Evolutionary conservation across 768 basidiomycete genomes (phyloP).

Genomic region (Suillus weaverae): DNA sequence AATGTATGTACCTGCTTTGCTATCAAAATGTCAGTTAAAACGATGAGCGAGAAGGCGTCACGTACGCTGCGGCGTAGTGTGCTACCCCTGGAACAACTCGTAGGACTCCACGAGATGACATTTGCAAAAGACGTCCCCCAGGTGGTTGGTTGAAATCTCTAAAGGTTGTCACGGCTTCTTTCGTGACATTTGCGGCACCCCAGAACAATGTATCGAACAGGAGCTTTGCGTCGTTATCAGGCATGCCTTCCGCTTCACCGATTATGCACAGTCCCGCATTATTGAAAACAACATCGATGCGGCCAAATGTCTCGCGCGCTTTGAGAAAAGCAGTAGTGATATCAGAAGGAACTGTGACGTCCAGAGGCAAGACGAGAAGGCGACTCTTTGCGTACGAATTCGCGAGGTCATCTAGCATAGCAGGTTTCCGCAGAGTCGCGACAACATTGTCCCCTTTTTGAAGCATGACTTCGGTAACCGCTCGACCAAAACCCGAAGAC

Average conservation of each 20-base stretch:
- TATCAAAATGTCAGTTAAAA: slow-evolving; percentile 11
- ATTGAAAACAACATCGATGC: slow-evolving; percentile 46
- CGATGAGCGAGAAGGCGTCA: slow-evolving; percentile 4
- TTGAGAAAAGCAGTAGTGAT: slow-evolving; percentile 36
- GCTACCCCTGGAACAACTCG: slow-evolving; percentile 18
- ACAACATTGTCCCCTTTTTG: slow-evolving; percentile 40
- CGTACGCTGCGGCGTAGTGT: slow-evolving; percentile 29
- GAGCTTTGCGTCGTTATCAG: slow-evolving; percentile 32
- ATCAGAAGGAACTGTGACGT: slow-evolving; percentile 36
- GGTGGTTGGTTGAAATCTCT: slow-evolving; percentile 39
- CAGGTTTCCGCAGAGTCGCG: slow-evolving; percentile 44
- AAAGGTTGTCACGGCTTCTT: slow-evolving; percentile 35
- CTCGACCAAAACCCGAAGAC: slow-evolving; percentile 40
- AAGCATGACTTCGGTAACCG: slow-evolving; percentile 35
- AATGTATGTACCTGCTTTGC: slow-evolving; percentile 26
- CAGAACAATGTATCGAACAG: slow-evolving; percentile 43
- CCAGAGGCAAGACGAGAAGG: slow-evolving; percentile 40
- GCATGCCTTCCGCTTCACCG: slow-evolving; percentile 39
- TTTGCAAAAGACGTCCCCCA: slow-evolving; percentile 41
- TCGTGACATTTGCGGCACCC: slow-evolving; percentile 35
- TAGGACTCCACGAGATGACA: slow-evolving; percentile 31
- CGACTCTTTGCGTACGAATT: slow-evolving; percentile 27
- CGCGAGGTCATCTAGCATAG: slow-evolving; percentile 30
- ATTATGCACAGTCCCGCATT: slow-evolving; percentile 38
- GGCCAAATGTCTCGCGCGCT: slow-evolving; percentile 38